These are phyloP conservation scores for Apophysomyces trapeziformis DNA, from an alignment of 371 early-diverging fungal genomes.

Conservation along the genomic window DNA sequence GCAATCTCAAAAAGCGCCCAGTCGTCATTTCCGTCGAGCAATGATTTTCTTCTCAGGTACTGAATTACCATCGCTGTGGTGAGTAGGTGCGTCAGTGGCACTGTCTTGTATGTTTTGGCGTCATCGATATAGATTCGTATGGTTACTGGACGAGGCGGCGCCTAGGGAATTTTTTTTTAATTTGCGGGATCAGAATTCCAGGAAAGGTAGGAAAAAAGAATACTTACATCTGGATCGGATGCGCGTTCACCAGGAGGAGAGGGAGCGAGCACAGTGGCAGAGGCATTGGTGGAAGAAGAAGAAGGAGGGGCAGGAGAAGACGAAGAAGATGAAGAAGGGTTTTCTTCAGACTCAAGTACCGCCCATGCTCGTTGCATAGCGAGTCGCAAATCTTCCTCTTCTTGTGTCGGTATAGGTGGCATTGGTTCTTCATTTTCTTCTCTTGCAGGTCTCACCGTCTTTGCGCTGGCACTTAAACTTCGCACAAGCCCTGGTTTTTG, in stretches of 20 bases:
- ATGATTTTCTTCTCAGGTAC: conserved; percentile 64
- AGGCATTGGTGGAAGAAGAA: neutral
- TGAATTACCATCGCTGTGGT: conserved; percentile 75
- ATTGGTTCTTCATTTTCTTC: conserved; percentile 11
- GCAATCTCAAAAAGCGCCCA: conserved; percentile 93
- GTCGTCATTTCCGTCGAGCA: conserved; percentile 61
- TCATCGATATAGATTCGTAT: conserved; percentile 87
- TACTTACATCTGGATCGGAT: conserved; percentile 6
- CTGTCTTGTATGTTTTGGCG: conserved; percentile 71
- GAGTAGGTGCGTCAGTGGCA: conserved; percentile 75
- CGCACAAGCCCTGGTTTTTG: conserved; percentile 10
- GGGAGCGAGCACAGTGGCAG: neutral
- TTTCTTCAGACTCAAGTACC: conserved; percentile 17
- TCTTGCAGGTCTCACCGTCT: conserved; percentile 9
- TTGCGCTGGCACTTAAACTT: conserved; percentile 18
- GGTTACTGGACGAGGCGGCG: conserved; percentile 60
- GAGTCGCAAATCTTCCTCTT: conserved; percentile 36
- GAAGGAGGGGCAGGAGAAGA: neutral
- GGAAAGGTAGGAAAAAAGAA: conserved; percentile 21
- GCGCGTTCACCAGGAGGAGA: conserved; percentile 4
- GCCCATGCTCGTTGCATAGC: conserved; percentile 42
- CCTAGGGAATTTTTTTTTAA: neutral
- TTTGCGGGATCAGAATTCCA: conserved; percentile 15
- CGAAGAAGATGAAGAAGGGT: neutral
- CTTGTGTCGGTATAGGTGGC: conserved; percentile 14